phyloP scores from a whole-genome alignment of 768 basidiomycete genomes.

The Rhizopogon vinicolor region DNA sequence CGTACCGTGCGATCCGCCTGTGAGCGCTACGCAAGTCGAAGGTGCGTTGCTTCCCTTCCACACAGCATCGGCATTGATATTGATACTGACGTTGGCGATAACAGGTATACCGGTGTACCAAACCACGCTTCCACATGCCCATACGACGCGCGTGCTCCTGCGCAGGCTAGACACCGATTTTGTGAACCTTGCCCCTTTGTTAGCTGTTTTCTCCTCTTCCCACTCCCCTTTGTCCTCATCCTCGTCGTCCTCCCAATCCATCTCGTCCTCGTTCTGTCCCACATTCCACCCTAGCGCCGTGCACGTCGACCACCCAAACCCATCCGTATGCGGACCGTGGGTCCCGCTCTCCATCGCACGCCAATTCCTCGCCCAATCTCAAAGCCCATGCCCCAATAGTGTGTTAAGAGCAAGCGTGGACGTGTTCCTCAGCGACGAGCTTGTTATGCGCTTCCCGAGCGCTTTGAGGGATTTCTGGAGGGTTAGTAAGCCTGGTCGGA shows the following conservation, averaged over 20 bases:
- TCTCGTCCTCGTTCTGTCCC: conserved; percentile 29
- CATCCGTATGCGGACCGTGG: conserved; percentile 60
- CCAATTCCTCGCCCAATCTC: conserved; percentile 28
- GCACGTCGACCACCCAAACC: conserved; percentile 47
- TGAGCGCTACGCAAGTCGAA: conserved; percentile 67
- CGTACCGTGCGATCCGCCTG: conserved; percentile 55
- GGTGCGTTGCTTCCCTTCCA: conserved; percentile 35
- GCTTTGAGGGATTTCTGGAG: conserved; percentile 56
- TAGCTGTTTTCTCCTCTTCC: conserved; percentile 12
- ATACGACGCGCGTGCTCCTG: conserved; percentile 31
- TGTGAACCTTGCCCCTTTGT: conserved; percentile 63
- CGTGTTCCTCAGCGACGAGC: conserved; percentile 57
- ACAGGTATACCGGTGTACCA: conserved; percentile 74
- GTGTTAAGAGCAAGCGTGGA: conserved; percentile 30
- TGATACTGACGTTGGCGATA: neutral
- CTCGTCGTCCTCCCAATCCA: conserved; percentile 26
- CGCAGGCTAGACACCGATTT: conserved; percentile 79
- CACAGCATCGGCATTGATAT: too few relatives aligned
- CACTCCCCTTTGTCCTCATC: conserved; percentile 14
- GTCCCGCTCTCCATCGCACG: conserved; percentile 55
- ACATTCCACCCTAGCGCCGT: conserved; percentile 39
- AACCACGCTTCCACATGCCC: conserved; percentile 41
- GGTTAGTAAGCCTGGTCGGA: conserved; percentile 40
- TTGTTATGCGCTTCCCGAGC: conserved; percentile 59
- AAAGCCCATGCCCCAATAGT: neutral